A percentile compares a stretch with the other conserved stretches of the same genome.
These are phyloP conservation scores for Macrophomina pseudophaseolina DNA, from an alignment of 2,329 filamentous ascomycete genomes.

Conservation along the genomic window DNA sequence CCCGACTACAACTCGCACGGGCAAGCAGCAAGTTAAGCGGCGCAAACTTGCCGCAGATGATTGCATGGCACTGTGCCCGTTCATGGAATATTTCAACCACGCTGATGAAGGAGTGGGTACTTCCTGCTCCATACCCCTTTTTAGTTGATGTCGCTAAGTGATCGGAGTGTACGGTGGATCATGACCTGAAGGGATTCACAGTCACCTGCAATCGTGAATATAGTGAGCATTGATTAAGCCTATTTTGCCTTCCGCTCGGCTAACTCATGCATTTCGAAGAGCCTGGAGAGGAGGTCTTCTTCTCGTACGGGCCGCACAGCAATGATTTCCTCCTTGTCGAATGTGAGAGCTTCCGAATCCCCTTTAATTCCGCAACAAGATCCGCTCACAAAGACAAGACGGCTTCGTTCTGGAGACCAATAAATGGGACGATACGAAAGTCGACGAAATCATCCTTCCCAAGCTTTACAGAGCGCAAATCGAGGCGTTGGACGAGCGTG, in stretches of 20 bases:
- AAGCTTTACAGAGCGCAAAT: constrained; percentile 39
- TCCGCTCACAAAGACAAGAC: constrained; percentile 31
- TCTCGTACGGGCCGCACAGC: constrained; percentile 72
- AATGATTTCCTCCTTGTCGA: constrained; percentile 76
- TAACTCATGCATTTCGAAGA: constrained; percentile 30
- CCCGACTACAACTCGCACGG: constrained; percentile 42
- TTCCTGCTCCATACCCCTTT: constrained; percentile 10
- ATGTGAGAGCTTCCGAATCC: constrained; percentile 43
- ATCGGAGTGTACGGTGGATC: constrained; percentile 58
- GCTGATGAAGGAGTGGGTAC: constrained; percentile 43
- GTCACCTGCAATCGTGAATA: constrained; percentile 61
- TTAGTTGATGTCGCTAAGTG: constrained; percentile 1
- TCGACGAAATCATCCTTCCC: constrained; percentile 51
- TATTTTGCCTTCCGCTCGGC: background rate
- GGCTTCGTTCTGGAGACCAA: constrained; percentile 51
- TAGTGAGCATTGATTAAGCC: constrained; percentile 36
- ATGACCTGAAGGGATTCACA: constrained; percentile 58
- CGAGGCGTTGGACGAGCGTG: constrained; percentile 47
- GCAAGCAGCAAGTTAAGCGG: constrained; percentile 49
- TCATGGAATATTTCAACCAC: constrained; percentile 75
- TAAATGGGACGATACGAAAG: constrained; percentile 45
- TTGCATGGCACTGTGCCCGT: constrained; percentile 71
- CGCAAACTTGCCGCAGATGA: constrained; percentile 55
- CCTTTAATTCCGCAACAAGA: background rate
- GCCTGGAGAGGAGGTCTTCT: constrained; percentile 68